Conservation (phyloP, 116 monocot genomes). For the Posidonia oceanica region DNA sequence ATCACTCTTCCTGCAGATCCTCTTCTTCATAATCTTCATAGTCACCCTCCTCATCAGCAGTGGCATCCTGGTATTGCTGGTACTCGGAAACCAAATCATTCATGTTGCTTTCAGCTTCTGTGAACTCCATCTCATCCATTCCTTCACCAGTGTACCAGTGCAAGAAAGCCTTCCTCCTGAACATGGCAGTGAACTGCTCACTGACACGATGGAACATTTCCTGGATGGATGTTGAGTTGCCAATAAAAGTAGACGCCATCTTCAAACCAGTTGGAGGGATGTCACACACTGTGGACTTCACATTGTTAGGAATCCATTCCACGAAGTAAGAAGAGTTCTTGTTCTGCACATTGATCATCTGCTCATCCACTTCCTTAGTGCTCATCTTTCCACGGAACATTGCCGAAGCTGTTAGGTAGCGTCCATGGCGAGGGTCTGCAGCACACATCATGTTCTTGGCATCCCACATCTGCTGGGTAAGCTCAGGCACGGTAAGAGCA, state of each 20-base stretch:
- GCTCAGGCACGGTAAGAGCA: conserved; percentile 74
- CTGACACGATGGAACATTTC: conserved; percentile 36
- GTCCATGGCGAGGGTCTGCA: conserved; percentile 76
- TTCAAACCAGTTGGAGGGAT: conserved; percentile 48
- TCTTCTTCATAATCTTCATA: conserved; percentile 30
- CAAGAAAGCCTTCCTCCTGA: conserved; percentile 51
- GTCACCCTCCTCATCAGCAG: conserved; percentile 34
- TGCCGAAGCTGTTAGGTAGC: conserved; percentile 79
- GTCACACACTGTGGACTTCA: conserved; percentile 68
- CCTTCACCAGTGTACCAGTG: conserved; percentile 67
- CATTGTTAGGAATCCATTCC: conserved; percentile 85
- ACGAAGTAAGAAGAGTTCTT: conserved; percentile 89
- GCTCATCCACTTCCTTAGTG: conserved; percentile 87
- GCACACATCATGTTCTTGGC: conserved; percentile 97
- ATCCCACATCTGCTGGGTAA: conserved; percentile 93
- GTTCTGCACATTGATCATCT: conserved; percentile 89
- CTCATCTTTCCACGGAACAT: conserved; percentile 88
- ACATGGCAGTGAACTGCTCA: conserved; percentile 59
- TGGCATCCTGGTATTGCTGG: conserved; percentile 48
- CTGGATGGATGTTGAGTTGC: conserved; percentile 47
- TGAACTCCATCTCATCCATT: conserved; percentile 73
- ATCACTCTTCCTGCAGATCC: neutral
- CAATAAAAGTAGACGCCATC: conserved; percentile 53
- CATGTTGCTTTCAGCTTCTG: conserved; percentile 63
- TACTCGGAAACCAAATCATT: conserved; percentile 30